Evolutionary conservation across 164 flowering plant genomes (phyloP), one percentile per base, ranked within the genome.

Genomic region (Liquidambar formosana): DNA sequence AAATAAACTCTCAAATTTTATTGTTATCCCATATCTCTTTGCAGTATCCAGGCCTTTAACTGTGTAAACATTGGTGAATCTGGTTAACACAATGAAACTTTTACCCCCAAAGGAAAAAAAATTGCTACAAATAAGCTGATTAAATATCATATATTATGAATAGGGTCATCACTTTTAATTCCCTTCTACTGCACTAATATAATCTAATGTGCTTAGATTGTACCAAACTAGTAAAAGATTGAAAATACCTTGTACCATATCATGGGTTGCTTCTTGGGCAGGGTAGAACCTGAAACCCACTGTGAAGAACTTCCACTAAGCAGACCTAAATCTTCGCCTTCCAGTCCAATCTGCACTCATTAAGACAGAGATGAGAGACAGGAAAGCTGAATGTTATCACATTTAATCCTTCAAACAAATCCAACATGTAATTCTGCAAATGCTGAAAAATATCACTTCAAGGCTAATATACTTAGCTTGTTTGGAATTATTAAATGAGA

Each of bases 201-300:
- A 19, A 12, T 2, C 8, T 27, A 25, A 28, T 28, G 9, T 65
- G 9, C 46, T 6, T 49, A 10, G 12, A 27, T 61, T 18, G 15
- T 49, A 44, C 5, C 44, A 41, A 69, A 47, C 16, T 11, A 68
- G 44, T 44, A 22, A 22, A 56, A 64, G 13, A 3, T 45, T 43
- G 58, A 48, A 11, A 18, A 70, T 84, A 92, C 99, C 97, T 92
- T 92, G 82, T 90, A 96, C 99, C 99, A 96, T 43, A 72, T 82
- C 72, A 96, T 76, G 25, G 98, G 96, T 64, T 86, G 87, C 47
- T 87, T 82, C 71, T 61, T 90, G 16, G 97, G 97, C 75, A 90
- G 79, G 65, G 72, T 61, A 70, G 94, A 70, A 22, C 66, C 70
- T 51, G 95, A 78, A 67, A 62, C 65, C 98, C 98, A 96, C 27